Evolutionary conservation across 2,329 filamentous ascomycete species (phyloP).

Genomic region (Aureobasidium sp.): DNA sequence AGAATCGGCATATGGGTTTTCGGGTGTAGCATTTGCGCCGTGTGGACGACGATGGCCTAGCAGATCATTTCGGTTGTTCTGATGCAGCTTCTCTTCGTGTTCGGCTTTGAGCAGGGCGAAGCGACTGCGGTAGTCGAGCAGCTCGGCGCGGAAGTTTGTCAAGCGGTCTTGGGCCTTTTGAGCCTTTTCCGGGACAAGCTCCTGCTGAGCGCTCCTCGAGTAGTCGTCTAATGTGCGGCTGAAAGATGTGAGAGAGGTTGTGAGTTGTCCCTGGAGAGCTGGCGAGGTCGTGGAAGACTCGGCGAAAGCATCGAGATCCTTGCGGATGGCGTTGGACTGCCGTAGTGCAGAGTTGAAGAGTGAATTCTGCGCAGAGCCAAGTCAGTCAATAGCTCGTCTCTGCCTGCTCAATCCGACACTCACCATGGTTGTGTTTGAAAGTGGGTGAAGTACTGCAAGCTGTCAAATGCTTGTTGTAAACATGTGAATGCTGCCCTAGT

Average conservation of each 20-base stretch:
- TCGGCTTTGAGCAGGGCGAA: conserved; percentile 71
- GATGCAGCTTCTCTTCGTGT: conserved; percentile 55
- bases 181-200: conserved; percentile 84
- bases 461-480: conserved; percentile 1
- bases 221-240: conserved; percentile 91
- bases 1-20: conserved; percentile 80
- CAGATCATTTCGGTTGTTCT: conserved; percentile 62
- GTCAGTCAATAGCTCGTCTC: not conserved
- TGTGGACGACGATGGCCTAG: conserved; percentile 73
- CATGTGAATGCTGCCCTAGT: not conserved
- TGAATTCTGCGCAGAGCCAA: conserved; percentile 26
- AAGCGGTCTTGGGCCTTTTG: conserved; percentile 83
- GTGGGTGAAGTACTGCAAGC: not conserved
- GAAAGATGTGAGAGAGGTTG: conserved; percentile 74
- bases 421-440: not conserved
- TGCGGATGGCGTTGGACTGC: conserved; percentile 72
- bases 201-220: conserved; percentile 72
- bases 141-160: conserved; percentile 75
- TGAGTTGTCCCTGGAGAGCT: conserved; percentile 64
- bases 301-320: conserved; percentile 66
- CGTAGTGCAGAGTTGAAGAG: conserved; percentile 81
- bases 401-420: not conserved
- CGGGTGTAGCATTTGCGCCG: conserved; percentile 62
- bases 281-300: conserved; percentile 52
- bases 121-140: conserved; percentile 69